Evolutionary conservation across 371 early-diverging fungal species (phyloP).

Genomic region (Gilbertella persicaria): DNA sequence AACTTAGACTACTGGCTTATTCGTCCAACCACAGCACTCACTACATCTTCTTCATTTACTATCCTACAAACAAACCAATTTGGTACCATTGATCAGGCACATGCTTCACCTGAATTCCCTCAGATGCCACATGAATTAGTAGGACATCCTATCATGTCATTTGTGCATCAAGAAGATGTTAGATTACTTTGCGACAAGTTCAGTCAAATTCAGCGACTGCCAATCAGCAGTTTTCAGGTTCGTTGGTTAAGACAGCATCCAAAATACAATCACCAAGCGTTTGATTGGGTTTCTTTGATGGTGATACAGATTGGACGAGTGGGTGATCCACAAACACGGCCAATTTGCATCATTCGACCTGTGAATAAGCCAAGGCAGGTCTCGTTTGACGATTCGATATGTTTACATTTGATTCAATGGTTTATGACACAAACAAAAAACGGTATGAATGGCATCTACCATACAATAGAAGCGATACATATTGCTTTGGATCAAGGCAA

Average conservation of each 20-base stretch:
- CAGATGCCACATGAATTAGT: constrained; percentile 17
- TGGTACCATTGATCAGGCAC: constrained; percentile 39
- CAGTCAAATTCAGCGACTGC: constrained; percentile 9
- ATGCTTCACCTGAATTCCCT: constrained; percentile 23
- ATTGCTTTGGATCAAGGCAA: constrained; percentile 19
- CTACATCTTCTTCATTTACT: constrained; percentile 12
- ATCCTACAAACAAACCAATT: constrained; percentile 32
- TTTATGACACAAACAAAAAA: not conserved
- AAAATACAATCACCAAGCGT: constrained; percentile 7
- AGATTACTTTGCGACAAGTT: constrained; percentile 30
- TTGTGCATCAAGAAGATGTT: constrained; percentile 39
- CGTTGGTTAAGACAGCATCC: constrained; percentile 27
- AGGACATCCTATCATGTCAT: constrained; percentile 46
- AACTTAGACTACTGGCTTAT: constrained; percentile 43
- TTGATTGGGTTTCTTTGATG: constrained; percentile 27
- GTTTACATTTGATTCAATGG: no score
- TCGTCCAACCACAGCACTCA: constrained; percentile 11
- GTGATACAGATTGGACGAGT: constrained; percentile 17
- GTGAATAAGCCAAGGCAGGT: no score
- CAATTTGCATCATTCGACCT: constrained; percentile 22
- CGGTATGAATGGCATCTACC: not conserved
- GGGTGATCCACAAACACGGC: constrained; percentile 19
- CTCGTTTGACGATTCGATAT: no score
- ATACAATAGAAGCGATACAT: constrained; percentile 10
- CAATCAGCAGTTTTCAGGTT: constrained; percentile 25